A percentile compares a stretch with the other conserved stretches of the same genome.
phyloP scores from a whole-genome alignment of 1,139 yeast genomes.

The Suhomyces taliae region DNA sequence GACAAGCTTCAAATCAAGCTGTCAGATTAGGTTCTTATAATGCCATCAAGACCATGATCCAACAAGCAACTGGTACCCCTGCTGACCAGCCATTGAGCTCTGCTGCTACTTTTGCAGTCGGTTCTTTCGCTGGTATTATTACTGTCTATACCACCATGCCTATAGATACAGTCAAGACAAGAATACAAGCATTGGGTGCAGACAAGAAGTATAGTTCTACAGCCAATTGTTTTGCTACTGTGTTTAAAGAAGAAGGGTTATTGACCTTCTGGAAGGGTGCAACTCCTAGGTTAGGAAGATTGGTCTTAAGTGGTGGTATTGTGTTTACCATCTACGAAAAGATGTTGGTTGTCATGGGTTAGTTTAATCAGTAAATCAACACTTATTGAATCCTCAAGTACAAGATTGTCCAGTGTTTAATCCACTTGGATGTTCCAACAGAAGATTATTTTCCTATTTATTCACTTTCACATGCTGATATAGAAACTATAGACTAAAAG shows the following conservation, averaged over 20 bases:
- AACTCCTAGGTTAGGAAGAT: slow-evolving; percentile 90
- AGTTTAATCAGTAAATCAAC: background rate
- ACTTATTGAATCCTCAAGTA: too few species aligned
- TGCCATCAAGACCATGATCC: slow-evolving; percentile 78
- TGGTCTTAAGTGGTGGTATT: slow-evolving; percentile 91
- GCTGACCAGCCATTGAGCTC: slow-evolving; percentile 77
- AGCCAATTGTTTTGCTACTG: slow-evolving; percentile 72
- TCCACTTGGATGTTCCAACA: too few species aligned
- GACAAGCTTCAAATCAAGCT: slow-evolving; percentile 95
- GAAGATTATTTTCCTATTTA: too few species aligned
- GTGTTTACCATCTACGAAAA: slow-evolving; percentile 94
- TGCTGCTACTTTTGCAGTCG: slow-evolving; percentile 80
- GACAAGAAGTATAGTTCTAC: slow-evolving; percentile 70
- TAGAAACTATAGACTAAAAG: too few species aligned
- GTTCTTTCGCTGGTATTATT: slow-evolving; percentile 89
- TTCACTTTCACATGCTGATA: too few species aligned
- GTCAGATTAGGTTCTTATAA: slow-evolving; percentile 93
- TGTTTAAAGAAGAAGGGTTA: slow-evolving; percentile 87
- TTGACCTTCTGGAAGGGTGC: slow-evolving; percentile 97
- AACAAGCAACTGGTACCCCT: slow-evolving; percentile 64
- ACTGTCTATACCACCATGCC: slow-evolving; percentile 98
- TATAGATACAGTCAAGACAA: slow-evolving; percentile 92
- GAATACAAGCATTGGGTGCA: slow-evolving; percentile 95
- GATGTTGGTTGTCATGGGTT: slow-evolving; percentile 59
- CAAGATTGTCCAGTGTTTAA: too few species aligned